A percentile compares a stretch with the other conserved stretches of the same genome.
These are phyloP conservation scores for Phytophthora litchii DNA, from an alignment of 352 stramenopile species.

Conservation along the genomic window DNA sequence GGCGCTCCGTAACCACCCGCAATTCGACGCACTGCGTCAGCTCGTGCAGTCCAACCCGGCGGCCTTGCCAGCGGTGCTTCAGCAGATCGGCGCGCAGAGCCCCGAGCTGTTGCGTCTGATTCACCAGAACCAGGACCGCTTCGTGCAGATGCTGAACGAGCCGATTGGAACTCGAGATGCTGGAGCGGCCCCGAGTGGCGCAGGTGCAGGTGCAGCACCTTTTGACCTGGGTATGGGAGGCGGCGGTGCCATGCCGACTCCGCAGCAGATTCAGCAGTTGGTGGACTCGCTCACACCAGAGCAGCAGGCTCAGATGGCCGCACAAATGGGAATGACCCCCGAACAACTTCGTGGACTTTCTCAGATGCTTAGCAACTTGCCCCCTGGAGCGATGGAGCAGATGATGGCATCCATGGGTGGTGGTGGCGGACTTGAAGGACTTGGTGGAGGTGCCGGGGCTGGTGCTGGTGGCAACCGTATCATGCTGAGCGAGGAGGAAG, in stretches of 20 bases:
- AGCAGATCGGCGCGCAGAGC: constrained; percentile 87
- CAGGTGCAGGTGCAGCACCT: constrained; percentile 40
- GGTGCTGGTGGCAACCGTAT: constrained; percentile 59
- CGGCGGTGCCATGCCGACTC: constrained; percentile 67
- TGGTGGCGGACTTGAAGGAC: constrained; percentile 48
- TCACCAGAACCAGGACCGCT: constrained; percentile 87
- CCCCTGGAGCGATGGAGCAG: constrained; percentile 83
- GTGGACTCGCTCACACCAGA: constrained; percentile 79
- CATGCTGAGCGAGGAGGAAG: constrained; percentile 82
- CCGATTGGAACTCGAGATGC: constrained; percentile 66
- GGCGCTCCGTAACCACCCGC: constrained; percentile 80
- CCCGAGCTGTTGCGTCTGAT: constrained; percentile 86
- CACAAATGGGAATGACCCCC: constrained; percentile 86
- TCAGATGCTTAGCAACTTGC: constrained; percentile 87
- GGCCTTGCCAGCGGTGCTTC: constrained; percentile 75
- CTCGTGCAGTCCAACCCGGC: constrained; percentile 87
- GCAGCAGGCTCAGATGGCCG: constrained; percentile 81
- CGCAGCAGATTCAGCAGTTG: constrained; percentile 85
- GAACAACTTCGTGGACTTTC: constrained; percentile 86
- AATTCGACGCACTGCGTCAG: constrained; percentile 84
- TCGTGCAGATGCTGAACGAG: constrained; percentile 90
- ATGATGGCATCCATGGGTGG: constrained; percentile 87
- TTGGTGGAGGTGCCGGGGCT: constrained; percentile 45
- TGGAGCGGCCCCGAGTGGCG: constrained; percentile 28
- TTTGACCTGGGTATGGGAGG: constrained; percentile 59